Base-by-base conservation (phyloP, 345 rosid genomes). In the Ailanthus altissimus region DNA sequence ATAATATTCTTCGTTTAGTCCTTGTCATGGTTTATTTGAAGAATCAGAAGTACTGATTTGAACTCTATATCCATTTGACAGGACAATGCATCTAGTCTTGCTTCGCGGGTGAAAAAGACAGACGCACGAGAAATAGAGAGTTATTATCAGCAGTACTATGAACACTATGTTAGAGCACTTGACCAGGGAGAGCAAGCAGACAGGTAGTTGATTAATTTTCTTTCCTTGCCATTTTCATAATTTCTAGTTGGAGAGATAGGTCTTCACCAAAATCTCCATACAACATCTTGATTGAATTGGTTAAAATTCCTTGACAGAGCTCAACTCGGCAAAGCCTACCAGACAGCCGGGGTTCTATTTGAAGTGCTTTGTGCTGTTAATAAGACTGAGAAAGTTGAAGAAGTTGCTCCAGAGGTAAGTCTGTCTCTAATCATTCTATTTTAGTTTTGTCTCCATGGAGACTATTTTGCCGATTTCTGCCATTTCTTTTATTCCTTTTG, bases 291-390 rank as follows among this genome's bases (percentile, higher is more conserved):
- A 20, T 21, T 65, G 45, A 32, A 25, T 47, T 25, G 73, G 76
- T 38, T 50, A 63, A 50, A 65, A 70, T 72, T 82, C 74, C 69
- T 81, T 77, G 77, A 50, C 85, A 96, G 99, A 84, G 99, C 97
- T 85, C 99, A 96, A 85, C 98, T 96, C 82, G 99, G 96, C 45
- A 93, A 96, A 85, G 99, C 97, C 81, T 93, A 96, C 83, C 97
- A 90, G 88, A 96, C 98, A 14, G 99, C 99, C 0, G 98, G 99
- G 63, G 97, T 96, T 69, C 99, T 96, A 76, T 96, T 89, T 83
- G 97, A 96, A 89, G 99, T 93, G 75, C 97, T 96, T 71, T 93
- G 94, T 71, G 99, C 99, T 23, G 99, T 93, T 73, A 96, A 93
- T 83, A 95, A 95, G 88, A 84, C 91, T n/a, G 99, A 95, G 80